Conservation (phyloP, 305 asterid genomes). For the Solanum chacoense region DNA sequence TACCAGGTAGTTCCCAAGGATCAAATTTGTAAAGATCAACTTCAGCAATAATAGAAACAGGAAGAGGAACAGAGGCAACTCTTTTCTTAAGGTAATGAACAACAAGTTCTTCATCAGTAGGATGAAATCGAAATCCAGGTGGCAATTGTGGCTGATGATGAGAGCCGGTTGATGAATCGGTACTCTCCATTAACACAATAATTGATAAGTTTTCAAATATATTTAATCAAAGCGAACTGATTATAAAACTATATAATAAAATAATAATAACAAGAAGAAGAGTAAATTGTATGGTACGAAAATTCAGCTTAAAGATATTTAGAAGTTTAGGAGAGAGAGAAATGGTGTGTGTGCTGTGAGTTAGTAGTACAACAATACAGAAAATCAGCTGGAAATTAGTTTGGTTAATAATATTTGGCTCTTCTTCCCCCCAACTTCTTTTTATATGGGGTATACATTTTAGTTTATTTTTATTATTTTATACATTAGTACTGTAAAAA, state of each 20-base stretch:
- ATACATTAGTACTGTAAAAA: not conserved
- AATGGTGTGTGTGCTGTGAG: not conserved
- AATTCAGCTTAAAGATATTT: not conserved
- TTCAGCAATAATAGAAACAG: slow-evolving; percentile 69
- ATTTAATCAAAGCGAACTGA: not conserved
- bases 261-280: not conserved
- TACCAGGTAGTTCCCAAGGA: slow-evolving; percentile 88
- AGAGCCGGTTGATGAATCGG: slow-evolving; percentile 65
- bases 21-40: slow-evolving; percentile 80
- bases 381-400: not conserved
- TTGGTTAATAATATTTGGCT: not conserved
- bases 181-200: slow-evolving; percentile 43
- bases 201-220: not conserved
- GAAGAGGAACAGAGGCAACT: slow-evolving; percentile 54
- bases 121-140: slow-evolving; percentile 84
- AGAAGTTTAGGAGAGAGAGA: not conserved
- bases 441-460: not conserved
- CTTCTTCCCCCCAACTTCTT: not conserved
- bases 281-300: not conserved
- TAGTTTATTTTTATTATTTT: not conserved
- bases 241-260: not conserved
- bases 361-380: not conserved
- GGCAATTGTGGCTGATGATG: slow-evolving; percentile 67
- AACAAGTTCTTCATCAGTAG: slow-evolving; percentile 77
- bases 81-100: slow-evolving; percentile 84